phyloP scores from a whole-genome alignment of 306 rosid genomes.

The Corylus americana region DNA sequence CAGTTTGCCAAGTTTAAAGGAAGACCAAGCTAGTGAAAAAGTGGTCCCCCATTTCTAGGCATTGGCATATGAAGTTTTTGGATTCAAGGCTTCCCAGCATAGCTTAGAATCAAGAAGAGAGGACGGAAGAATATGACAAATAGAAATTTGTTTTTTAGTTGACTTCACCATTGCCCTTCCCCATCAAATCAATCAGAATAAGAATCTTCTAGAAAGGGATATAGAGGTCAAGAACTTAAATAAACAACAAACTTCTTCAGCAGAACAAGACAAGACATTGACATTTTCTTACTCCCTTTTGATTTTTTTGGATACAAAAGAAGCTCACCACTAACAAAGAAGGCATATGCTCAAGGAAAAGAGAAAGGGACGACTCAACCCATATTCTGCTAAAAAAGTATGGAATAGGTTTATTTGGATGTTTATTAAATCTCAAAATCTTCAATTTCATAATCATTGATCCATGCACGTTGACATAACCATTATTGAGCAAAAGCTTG shows the following conservation, averaged over 20 bases:
- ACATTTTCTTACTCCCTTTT: slow-evolving; percentile 47
- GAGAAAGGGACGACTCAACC: slow-evolving; percentile 41
- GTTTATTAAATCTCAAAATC: slow-evolving; percentile 31
- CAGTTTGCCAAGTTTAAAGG: slow-evolving; percentile 31
- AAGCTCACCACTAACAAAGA: slow-evolving; percentile 38
- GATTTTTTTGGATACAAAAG: slow-evolving; percentile 38
- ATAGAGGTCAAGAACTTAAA: slow-evolving; percentile 35
- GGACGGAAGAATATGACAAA: slow-evolving; percentile 36
- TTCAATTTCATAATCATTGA: slow-evolving; percentile 34
- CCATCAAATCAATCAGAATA: slow-evolving; percentile 41
- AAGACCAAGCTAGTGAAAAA: slow-evolving; percentile 42
- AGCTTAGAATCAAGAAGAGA: slow-evolving; percentile 32
- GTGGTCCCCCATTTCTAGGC: slow-evolving; percentile 66
- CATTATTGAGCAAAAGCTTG: slow-evolving; percentile 27
- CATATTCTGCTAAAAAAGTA: slow-evolving; percentile 28
- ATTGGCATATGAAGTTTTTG: slow-evolving; percentile 36
- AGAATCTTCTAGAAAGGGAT: slow-evolving; percentile 56
- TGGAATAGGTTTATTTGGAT: slow-evolving; percentile 34
- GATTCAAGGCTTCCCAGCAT: slow-evolving; percentile 41
- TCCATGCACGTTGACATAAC: slow-evolving; percentile 55
- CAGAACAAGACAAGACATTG: slow-evolving; percentile 56
- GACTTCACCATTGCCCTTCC: slow-evolving; percentile 36
- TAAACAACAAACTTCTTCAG: slow-evolving; percentile 43
- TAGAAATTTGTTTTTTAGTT: slow-evolving; percentile 32
- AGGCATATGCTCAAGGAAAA: slow-evolving; percentile 49